phyloP scores from a whole-genome alignment of 768 basidiomycete species.

The Erythrobasidium yunnanense region DNA sequence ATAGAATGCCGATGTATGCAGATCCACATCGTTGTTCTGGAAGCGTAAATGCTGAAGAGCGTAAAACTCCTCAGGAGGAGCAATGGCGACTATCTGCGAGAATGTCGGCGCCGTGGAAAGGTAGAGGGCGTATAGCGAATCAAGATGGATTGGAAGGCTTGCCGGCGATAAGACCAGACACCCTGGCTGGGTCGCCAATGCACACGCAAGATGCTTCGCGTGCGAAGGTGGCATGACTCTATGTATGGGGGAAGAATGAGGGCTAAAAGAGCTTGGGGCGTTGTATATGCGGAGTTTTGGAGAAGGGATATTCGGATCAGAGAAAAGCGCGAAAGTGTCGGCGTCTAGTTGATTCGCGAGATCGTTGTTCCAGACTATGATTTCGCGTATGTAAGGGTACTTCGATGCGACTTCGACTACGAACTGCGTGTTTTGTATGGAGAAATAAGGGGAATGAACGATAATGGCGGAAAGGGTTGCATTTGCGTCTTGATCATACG shows the following conservation, averaged over 20 bases:
- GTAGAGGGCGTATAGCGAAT: slow-evolving; percentile 32
- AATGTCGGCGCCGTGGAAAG: not conserved
- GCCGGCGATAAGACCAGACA: slow-evolving; percentile 27
- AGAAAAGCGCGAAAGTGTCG: not conserved
- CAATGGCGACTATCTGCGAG: slow-evolving; percentile 1
- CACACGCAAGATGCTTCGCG: slow-evolving; percentile 31
- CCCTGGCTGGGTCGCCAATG: slow-evolving; percentile 28
- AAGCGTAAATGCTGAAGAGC: not conserved
- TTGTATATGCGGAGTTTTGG: not conserved
- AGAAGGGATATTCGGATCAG: not conserved
- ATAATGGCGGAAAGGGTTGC: slow-evolving; percentile 16
- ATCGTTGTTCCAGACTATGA: slow-evolving; percentile 36
- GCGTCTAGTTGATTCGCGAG: not conserved
- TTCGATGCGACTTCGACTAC: slow-evolving; percentile 25
- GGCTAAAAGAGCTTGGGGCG: slow-evolving; percentile 2
- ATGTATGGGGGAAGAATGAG: not conserved
- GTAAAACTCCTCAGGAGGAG: slow-evolving; percentile 6
- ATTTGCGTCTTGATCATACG: not conserved
- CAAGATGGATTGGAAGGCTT: slow-evolving; percentile 17
- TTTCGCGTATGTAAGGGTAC: slow-evolving; percentile 34
- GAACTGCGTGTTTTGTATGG: slow-evolving; percentile 15
- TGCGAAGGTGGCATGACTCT: not conserved
- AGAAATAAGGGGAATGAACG: slow-evolving; percentile 1
- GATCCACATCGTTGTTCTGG: slow-evolving; percentile 4
- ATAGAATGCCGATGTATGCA: not conserved